Base-by-base conservation (phyloP, 1,284 basidiomycete genomes). In the Ganoderma boninense region DNA sequence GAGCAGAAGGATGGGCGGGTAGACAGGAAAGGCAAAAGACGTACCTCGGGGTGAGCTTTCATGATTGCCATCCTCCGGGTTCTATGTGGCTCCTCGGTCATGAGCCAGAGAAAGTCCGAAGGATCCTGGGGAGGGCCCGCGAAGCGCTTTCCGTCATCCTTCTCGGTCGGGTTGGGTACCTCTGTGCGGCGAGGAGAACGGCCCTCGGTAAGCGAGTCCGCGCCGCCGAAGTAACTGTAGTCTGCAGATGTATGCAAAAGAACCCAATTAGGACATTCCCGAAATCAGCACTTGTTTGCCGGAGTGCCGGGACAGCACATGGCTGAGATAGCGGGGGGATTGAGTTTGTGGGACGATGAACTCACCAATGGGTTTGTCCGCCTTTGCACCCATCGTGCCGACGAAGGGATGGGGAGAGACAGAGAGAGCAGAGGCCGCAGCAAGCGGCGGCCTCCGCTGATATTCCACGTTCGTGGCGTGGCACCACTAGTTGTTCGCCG, bases 41-140 rank as follows among this genome's bases (percentile, higher is more conserved):
- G 65, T 74, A 96, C 95, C 86, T 98, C 93, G 0, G 97, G 97
- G 79, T 99, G 97, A 0, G 94, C 92, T 79, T 97, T 97, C 83
- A 99, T 88, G 71, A 99, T 98, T 11, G 91, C 95, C 84, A 91
- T 91, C 62, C 97, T 86, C 61, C 97, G 86, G 26, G 92, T 90
- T 42, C 97, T 89, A 81, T 99, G 98, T 6, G 97, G 97, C 80
- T 99, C 98, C 82, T 99, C 97, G 1, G 96, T 98, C 89, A 98
- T 94, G 68, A 97, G 82, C 97, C 97, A 99, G 40, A 99, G 84
- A 77, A 97, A 97, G 77, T 97, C 95, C 1, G 86, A 81, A 0
- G 93, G 91, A 74, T 94, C 88, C 77, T 90, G 90, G 0, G 92
- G 92, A 0, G 87, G 87, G 4, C 81, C 85, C 23, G 84, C 77